Conservation (phyloP, 192 early-diverging fungal species). For the Dissophora globulifera region DNA sequence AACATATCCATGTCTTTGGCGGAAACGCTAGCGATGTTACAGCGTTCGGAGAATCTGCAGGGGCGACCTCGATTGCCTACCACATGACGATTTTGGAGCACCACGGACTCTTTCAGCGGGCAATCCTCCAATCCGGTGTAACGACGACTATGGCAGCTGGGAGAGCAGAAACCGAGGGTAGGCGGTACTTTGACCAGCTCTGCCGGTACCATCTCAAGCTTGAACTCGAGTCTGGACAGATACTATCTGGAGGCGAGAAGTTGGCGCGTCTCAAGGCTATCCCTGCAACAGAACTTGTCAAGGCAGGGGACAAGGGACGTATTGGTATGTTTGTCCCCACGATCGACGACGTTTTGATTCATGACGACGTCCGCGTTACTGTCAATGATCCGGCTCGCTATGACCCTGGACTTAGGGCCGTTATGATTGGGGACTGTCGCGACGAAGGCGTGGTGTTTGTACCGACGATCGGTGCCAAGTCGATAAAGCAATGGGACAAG, state of each 20-base stretch:
- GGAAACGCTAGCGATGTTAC: slow-evolving; percentile 14
- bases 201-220: slow-evolving; percentile 10
- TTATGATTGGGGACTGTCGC: slow-evolving; percentile 13
- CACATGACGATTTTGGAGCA: slow-evolving; percentile 12
- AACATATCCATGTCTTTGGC: slow-evolving; percentile 37
- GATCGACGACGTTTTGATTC: slow-evolving; percentile 14
- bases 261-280: slow-evolving; percentile 5
- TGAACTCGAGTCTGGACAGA: background rate
- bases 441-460: slow-evolving; percentile 20
- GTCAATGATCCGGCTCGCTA: slow-evolving; percentile 7
- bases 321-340: slow-evolving; percentile 17
- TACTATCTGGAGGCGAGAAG: background rate
- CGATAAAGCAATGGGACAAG: slow-evolving; percentile 9
- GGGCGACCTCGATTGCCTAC: slow-evolving; percentile 12
- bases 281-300: slow-evolving; percentile 11
- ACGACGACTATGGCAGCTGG: slow-evolving; percentile 13
- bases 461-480: slow-evolving; percentile 3
- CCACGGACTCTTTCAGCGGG: slow-evolving; percentile 27
- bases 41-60: slow-evolving; percentile 25
- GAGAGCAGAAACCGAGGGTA: slow-evolving; percentile 7
- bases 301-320: slow-evolving; percentile 7
- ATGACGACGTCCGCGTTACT: background rate
- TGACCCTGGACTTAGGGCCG: slow-evolving; percentile 6
- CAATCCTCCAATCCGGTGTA: slow-evolving; percentile 15
- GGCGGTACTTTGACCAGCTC: slow-evolving; percentile 13